Evolutionary conservation across 805 yeast genomes (phyloP).

Genomic region (Candida koratica): DNA sequence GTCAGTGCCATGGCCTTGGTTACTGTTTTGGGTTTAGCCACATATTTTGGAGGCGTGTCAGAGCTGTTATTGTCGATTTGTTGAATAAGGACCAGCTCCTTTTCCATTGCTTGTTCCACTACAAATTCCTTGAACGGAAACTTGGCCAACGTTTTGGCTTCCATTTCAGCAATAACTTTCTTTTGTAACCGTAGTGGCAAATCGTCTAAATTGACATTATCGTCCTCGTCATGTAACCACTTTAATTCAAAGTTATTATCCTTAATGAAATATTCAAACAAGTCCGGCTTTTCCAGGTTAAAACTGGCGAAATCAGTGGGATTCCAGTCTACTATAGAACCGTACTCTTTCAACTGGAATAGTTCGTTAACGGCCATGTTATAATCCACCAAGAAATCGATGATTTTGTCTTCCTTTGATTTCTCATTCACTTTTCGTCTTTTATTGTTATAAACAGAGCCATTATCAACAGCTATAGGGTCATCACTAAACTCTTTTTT

Average conservation of each 20-base stretch:
- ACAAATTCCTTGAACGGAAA: slow-evolving; percentile 36
- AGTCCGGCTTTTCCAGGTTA: slow-evolving; percentile 27
- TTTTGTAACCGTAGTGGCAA: slow-evolving; percentile 40
- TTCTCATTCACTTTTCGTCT: slow-evolving; percentile 20
- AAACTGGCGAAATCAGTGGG: slow-evolving; percentile 39
- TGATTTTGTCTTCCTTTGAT: slow-evolving; percentile 25
- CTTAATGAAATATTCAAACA: slow-evolving; percentile 28
- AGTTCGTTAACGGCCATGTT: slow-evolving; percentile 54
- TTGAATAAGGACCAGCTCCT: slow-evolving; percentile 20
- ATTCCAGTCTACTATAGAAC: slow-evolving; percentile 59
- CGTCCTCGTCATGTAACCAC: slow-evolving; percentile 30
- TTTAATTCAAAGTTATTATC: slow-evolving; percentile 24
- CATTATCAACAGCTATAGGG: not conserved
- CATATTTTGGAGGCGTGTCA: not conserved
- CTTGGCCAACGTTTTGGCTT: slow-evolving; percentile 25
- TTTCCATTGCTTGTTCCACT: slow-evolving; percentile 18
- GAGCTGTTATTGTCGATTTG: slow-evolving; percentile 3
- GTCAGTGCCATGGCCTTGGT: not conserved
- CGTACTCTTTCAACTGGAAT: slow-evolving; percentile 58
- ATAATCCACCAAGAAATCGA: slow-evolving; percentile 43
- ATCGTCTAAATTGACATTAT: slow-evolving; percentile 21
- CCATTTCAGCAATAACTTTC: slow-evolving; percentile 33
- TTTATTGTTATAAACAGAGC: slow-evolving; percentile 9
- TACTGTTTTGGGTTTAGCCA: not conserved
- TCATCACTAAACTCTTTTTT: slow-evolving; percentile 1